Conservation (phyloP, 73 alveolate species). For the Symbiodinium pilosum region DNA sequence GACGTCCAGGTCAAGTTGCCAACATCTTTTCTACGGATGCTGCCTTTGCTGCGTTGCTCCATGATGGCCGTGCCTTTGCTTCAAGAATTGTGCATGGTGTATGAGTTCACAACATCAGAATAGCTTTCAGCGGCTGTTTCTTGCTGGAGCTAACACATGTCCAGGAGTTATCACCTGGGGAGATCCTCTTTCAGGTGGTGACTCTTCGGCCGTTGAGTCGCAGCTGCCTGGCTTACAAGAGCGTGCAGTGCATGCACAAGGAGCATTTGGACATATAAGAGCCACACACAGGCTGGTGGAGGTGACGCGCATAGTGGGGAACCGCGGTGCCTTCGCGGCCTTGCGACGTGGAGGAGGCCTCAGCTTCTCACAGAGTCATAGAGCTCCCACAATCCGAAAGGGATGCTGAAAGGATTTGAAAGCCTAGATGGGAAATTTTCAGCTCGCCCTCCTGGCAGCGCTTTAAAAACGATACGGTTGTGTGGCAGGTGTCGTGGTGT, state of each 20-base stretch:
- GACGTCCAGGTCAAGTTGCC: conserved; percentile 14
- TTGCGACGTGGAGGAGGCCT: conserved; percentile 55
- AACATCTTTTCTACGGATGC: conserved; percentile 40
- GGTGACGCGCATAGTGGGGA: conserved; percentile 49
- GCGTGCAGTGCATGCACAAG: neutral
- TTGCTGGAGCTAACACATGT: neutral
- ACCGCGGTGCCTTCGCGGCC: conserved; percentile 73
- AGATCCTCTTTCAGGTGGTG: conserved; percentile 66
- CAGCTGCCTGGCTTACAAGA: conserved; percentile 45
- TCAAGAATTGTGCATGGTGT: neutral
- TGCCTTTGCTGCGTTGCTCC: conserved; percentile 75
- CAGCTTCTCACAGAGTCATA: neutral
- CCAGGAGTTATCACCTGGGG: conserved; percentile 83
- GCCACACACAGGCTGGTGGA: conserved; percentile 88
- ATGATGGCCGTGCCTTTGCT: conserved; percentile 35
- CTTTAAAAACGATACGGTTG: too few species aligned
- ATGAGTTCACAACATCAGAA: too few species aligned
- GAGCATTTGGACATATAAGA: neutral
- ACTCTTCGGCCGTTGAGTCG: conserved; percentile 57
- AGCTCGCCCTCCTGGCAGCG: neutral
- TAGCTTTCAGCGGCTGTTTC: neutral
- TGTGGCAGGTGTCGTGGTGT: conserved; percentile 44
- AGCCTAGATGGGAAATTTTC: too few species aligned
- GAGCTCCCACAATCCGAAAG: neutral
- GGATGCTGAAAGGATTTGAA: too few species aligned